Evolutionary conservation across 352 stramenopile genomes (phyloP).

Genomic region (Thraustochytrium striatum): DNA sequence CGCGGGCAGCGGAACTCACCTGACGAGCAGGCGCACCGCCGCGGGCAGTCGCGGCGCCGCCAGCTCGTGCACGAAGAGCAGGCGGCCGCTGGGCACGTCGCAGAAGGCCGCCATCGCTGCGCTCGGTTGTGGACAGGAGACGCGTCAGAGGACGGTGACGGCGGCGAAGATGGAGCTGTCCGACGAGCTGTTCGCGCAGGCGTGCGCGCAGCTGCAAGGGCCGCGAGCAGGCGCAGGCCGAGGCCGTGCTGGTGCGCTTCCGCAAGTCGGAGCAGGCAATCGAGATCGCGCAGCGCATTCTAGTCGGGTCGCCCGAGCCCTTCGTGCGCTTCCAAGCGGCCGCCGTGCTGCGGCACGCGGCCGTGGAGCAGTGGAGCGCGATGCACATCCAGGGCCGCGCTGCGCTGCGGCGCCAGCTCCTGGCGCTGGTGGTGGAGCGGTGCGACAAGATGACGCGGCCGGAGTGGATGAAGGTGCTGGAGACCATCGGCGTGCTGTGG

Average conservation of each 20-base stretch:
- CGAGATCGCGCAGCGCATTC: neutral
- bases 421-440: neutral
- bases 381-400: neutral
- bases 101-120: too few relatives aligned
- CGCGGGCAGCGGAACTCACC: neutral
- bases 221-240: constrained; percentile 17
- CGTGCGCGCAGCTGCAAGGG: neutral
- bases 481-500: constrained; percentile 24
- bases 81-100: too few relatives aligned
- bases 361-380: constrained; percentile 24
- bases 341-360: constrained; percentile 18
- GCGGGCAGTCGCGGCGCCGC: neutral
- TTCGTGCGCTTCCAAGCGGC: constrained; percentile 45
- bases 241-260: constrained; percentile 34
- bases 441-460: neutral
- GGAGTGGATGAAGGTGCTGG: constrained; percentile 12
- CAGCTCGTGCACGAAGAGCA: neutral
- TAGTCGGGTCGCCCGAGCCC: neutral
- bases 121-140: too few relatives aligned
- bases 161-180: too few relatives aligned
- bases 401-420: neutral
- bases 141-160: too few relatives aligned
- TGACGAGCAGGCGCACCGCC: neutral
- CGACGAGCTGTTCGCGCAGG: too few relatives aligned
- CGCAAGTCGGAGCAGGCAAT: neutral